These are phyloP conservation scores for Straminergon stramineum DNA, from an alignment of 225 moss, liverwort and hornwort genomes.

Conservation along the genomic window DNA sequence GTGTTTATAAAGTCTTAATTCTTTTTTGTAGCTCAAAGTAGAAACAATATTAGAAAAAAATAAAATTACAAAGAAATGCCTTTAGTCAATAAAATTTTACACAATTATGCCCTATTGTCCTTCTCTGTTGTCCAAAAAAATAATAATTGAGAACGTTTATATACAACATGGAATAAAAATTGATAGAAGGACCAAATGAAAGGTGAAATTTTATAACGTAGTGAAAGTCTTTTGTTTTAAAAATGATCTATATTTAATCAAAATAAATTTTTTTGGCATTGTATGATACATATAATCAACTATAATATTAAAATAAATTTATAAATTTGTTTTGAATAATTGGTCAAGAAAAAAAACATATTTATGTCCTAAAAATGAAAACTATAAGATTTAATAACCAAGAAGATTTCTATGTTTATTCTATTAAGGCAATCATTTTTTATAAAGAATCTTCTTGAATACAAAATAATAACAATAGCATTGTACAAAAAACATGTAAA, in stretches of 20 bases:
- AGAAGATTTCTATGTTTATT: not conserved
- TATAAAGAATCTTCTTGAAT: not conserved
- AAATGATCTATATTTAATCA: not conserved
- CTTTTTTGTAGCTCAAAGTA: rapidly evolving
- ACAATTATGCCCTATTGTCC: not conserved
- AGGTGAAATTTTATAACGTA: not conserved
- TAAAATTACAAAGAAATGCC: too few relatives aligned
- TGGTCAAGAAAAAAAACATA: not conserved
- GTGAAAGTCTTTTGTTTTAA: not conserved
- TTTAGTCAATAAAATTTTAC: not conserved
- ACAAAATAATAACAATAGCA: not conserved
- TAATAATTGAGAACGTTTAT: not conserved
- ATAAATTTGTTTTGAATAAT: not conserved
- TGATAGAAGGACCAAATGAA: not conserved
- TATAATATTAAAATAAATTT: not conserved
- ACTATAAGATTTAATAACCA: not conserved
- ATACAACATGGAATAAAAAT: not conserved
- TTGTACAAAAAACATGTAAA: not conserved
- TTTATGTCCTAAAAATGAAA: not conserved
- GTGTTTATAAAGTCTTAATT: too few relatives aligned
- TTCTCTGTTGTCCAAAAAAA: not conserved
- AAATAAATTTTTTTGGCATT: not conserved
- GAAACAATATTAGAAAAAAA: not conserved
- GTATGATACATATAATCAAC: not conserved
- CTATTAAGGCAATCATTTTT: not conserved